A percentile compares a stretch with the other conserved stretches of the same genome.
These are phyloP conservation scores for Agarophyton chilense DNA, from an alignment of 23 red algal genomes.

Conservation along the genomic window DNA sequence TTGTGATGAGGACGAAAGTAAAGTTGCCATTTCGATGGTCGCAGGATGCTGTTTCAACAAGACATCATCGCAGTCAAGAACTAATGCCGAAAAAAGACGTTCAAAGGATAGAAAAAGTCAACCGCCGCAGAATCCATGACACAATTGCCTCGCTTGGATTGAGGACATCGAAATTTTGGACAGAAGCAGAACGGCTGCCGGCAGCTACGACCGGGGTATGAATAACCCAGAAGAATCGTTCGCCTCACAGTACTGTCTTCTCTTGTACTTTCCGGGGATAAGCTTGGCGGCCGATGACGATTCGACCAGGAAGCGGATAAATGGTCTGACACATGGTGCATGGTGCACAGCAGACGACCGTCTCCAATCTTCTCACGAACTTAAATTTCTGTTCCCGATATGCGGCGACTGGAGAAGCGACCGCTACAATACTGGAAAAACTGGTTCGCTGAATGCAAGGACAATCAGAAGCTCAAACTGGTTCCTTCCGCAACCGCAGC, in stretches of 20 bases:
- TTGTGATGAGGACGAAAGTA: not conserved
- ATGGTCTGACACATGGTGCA: not conserved
- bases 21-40: not conserved
- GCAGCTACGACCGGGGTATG: not conserved
- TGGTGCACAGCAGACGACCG: not conserved
- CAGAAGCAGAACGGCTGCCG: not conserved
- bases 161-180: not conserved
- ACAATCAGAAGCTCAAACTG: not conserved
- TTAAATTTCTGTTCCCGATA: not conserved
- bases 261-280: not conserved
- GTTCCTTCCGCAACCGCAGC: not conserved
- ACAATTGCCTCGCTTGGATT: not conserved
- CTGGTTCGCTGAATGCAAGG: not conserved
- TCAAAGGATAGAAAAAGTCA: not conserved
- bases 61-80: not conserved
- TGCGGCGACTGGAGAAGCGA: not conserved
- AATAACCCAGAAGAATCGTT: not conserved
- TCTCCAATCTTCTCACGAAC: not conserved
- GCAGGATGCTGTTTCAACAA: not conserved
- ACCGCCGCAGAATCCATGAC: not conserved
- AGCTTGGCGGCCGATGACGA: not conserved
- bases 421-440: not conserved
- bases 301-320: not conserved
- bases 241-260: not conserved
- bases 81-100: not conserved